Evolutionary conservation across 2,329 filamentous ascomycete species (phyloP).

Genomic region (Ophiostoma himal-ulmi): DNA sequence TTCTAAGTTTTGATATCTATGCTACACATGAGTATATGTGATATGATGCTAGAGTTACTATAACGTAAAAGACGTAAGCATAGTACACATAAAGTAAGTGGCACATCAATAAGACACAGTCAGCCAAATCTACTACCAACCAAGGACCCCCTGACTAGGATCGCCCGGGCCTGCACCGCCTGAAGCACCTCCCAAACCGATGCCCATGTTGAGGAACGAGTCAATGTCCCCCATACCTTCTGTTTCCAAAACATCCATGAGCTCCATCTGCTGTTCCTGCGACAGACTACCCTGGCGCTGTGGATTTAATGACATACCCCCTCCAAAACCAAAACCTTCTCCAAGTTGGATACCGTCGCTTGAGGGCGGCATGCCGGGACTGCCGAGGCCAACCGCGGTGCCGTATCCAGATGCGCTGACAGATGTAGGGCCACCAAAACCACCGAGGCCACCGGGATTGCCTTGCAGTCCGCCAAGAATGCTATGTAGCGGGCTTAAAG

Average conservation of each 20-base stretch:
- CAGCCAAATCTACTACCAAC: neutral
- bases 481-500: slow-evolving; percentile 17
- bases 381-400: slow-evolving; percentile 28
- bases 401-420: slow-evolving; percentile 23
- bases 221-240: slow-evolving; percentile 59
- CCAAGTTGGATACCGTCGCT: slow-evolving; percentile 13
- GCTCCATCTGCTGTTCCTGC: slow-evolving; percentile 73
- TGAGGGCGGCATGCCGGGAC: neutral
- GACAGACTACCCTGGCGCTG: slow-evolving; percentile 64
- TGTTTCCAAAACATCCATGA: slow-evolving; percentile 74
- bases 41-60: neutral
- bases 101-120: neutral
- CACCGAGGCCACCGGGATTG: neutral
- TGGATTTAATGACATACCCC: slow-evolving; percentile 28
- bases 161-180: slow-evolving; percentile 7
- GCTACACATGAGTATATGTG: neutral
- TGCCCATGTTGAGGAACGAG: slow-evolving; percentile 47
- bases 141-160: neutral
- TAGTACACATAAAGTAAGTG: neutral
- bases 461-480: slow-evolving; percentile 19
- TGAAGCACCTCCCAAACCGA: slow-evolving; percentile 28
- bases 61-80: neutral
- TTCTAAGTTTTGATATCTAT: neutral
- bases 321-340: slow-evolving; percentile 21
- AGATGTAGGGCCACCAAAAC: slow-evolving; percentile 6